Evolutionary conservation across 1,139 yeast species (phyloP), one percentile per base, ranked within the genome.

Genomic region (Yamadazyma siamensis): DNA sequence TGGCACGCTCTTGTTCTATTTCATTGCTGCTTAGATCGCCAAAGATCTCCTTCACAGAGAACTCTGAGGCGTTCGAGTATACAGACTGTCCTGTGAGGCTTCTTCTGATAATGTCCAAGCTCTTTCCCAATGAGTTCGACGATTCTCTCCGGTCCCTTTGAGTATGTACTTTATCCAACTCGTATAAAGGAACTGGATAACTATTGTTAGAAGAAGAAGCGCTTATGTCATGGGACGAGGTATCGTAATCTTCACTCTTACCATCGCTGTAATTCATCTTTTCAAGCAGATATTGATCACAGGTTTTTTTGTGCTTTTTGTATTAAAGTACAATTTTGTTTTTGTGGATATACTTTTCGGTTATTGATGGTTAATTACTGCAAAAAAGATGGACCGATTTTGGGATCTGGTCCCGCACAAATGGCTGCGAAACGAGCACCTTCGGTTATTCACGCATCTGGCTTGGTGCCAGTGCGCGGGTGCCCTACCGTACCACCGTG

Each of bases 1-100:
- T 55, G 2, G 63, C 57, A 36, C 77, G 52, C 28, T 54, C 57
- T 21, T 65, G 37, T 6, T 52, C 44, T 22, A 65, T 62, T 25
- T 54, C 59, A 13, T 49, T 47, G 15, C 54, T 47, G 26, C 49
- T 42, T 41, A 61, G 44, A 35, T 56, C 63, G 4, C 69, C 67
- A 36, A 53, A 64, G 13, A 64, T 61, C 16, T 61, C 65, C 28
- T 52, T 54, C 6, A 56, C 57, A 1, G 65, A 49, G 38, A 47
- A 59, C 15, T 41, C 42, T 4, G 47, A 41, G 22, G 15, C 28
- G 16, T 28, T 28, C 4, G 46, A 42, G 16, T 13, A 29, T 3
- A 33, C 31, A 3, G 45, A 43, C 20, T 37, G 40, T 3, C 44
- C 35, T 7, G 40, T 36, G 2, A 40, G 25, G 7, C 36, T 36